Evolutionary conservation across 352 stramenopile species (phyloP).

Genomic region (Pythium folliculosum): DNA sequence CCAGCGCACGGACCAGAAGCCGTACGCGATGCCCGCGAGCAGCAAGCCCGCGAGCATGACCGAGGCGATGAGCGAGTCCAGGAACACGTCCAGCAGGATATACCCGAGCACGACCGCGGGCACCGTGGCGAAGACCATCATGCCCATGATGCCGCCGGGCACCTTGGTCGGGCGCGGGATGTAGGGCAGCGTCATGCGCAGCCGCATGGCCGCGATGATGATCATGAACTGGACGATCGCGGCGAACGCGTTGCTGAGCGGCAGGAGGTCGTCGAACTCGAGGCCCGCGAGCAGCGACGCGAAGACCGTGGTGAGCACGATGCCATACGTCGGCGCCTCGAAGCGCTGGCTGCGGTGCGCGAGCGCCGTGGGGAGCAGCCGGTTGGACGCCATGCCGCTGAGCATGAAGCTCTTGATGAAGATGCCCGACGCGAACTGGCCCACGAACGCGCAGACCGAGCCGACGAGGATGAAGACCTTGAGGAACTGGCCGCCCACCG

Average conservation of each 20-base stretch:
- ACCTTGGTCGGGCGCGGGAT: slow-evolving; percentile 48
- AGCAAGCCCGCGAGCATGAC: slow-evolving; percentile 15
- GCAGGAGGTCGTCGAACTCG: slow-evolving; percentile 56
- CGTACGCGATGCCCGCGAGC: slow-evolving; percentile 22
- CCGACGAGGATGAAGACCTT: slow-evolving; percentile 78
- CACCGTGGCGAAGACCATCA: slow-evolving; percentile 22
- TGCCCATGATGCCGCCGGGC: slow-evolving; percentile 25
- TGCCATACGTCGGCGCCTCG: slow-evolving; percentile 27
- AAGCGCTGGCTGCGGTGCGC: slow-evolving; percentile 39
- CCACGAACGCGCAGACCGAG: slow-evolving; percentile 75
- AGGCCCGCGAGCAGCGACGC: slow-evolving; percentile 20
- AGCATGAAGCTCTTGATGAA: slow-evolving; percentile 87
- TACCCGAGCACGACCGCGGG: slow-evolving; percentile 24
- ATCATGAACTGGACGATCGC: slow-evolving; percentile 77
- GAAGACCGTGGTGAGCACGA: slow-evolving; percentile 24
- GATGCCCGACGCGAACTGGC: slow-evolving; percentile 88
- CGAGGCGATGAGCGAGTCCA: slow-evolving; percentile 21
- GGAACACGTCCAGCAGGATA: slow-evolving; percentile 25
- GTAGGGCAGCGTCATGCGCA: slow-evolving; percentile 57
- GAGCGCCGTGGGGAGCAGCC: slow-evolving; percentile 76
- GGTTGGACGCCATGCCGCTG: slow-evolving; percentile 58
- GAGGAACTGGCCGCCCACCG: slow-evolving; percentile 76
- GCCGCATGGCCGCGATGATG: slow-evolving; percentile 82
- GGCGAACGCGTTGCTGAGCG: slow-evolving; percentile 86
- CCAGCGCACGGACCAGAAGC: slow-evolving; percentile 28